phyloP scores from a whole-genome alignment of 257 asterid genomes.

The Henckelia pumila region DNA sequence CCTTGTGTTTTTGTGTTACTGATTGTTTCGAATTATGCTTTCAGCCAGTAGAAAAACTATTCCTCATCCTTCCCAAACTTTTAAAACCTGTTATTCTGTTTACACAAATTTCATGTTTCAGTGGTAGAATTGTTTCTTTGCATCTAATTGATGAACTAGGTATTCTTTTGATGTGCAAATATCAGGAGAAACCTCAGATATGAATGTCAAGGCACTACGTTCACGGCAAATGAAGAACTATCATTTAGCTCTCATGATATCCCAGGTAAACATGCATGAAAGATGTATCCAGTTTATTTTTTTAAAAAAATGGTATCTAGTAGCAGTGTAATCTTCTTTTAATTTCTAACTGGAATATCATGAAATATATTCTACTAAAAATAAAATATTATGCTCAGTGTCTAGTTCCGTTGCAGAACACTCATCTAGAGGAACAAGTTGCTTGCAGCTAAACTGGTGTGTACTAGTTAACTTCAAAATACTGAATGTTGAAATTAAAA shows the following conservation, averaged over 20 bases:
- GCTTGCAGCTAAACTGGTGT: not conserved
- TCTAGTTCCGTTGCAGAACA: slow-evolving; percentile 1
- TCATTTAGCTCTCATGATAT: slow-evolving; percentile 80
- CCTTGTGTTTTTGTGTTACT: too few relatives aligned
- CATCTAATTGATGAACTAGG: slow-evolving; percentile 9
- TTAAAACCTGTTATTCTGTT: not conserved
- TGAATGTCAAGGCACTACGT: slow-evolving; percentile 58
- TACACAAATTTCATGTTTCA: not conserved
- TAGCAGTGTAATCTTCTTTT: slow-evolving; percentile 8
- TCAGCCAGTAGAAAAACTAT: too few relatives aligned
- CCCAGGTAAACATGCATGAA: slow-evolving; percentile 60
- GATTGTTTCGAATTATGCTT: too few relatives aligned
- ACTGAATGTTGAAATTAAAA: too few relatives aligned
- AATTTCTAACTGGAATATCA: slow-evolving; percentile 2
- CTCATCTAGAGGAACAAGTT: not conserved
- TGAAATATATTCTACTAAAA: not conserved
- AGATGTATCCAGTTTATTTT: too few relatives aligned
- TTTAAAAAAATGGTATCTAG: too few relatives aligned
- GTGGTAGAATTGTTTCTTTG: slow-evolving; percentile 3
- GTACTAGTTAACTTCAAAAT: too few relatives aligned
- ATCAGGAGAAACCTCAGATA: slow-evolving; percentile 82
- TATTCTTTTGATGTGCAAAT: slow-evolving; percentile 9
- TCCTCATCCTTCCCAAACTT: not conserved
- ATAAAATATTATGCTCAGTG: not conserved
- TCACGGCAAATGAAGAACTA: slow-evolving; percentile 88